Evolutionary conservation across 1,139 yeast species (phyloP), one percentile per base, ranked within the genome.

Genomic region (Candida sp.): DNA sequence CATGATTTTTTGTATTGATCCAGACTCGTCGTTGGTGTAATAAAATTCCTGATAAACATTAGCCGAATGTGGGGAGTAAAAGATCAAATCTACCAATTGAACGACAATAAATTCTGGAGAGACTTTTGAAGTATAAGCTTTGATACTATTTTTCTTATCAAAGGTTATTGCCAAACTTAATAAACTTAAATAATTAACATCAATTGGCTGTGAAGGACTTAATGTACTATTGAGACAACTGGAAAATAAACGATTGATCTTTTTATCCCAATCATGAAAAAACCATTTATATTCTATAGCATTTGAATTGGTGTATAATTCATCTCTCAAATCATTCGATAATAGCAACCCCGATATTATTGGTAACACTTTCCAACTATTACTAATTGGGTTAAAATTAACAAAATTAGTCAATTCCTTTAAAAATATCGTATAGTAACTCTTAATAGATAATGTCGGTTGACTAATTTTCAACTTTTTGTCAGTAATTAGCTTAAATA

Each of bases 361-460:
- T 0, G 88, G 84, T 12, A 79, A 49, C 2, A 74, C 75, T 54
- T 79, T 79, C 88, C 88, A 82, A 44, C 73, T 54, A 47, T 73
- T 73, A 2, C 46, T 52, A 2, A 45, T 33, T 0, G 64, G 68
- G 44, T 68, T 57, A 49, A 48, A 69, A 5, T 42, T 44, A 5
- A 55, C 69, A 49, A 73, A 73, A 43, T 63, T 59, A 36, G 48
- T 48, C 35, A 77, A 46, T 40, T 77, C 77, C 22, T 63, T 60
- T 33, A 68, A 49, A 3, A 82, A 45, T 0, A 74, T 66, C 4
- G 66, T 60, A 51, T 77, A 79, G 69, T 84, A 86, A 2, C 66
- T 63, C 47, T 75, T 66, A 21, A 80, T 63, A 1, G 81, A 60
- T 6, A 86, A 55, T 0, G 87, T 73, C 1, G 95, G 95, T 47